Conservation (phyloP, 768 basidiomycete genomes). For the Leccinellum rugosiceps region DNA sequence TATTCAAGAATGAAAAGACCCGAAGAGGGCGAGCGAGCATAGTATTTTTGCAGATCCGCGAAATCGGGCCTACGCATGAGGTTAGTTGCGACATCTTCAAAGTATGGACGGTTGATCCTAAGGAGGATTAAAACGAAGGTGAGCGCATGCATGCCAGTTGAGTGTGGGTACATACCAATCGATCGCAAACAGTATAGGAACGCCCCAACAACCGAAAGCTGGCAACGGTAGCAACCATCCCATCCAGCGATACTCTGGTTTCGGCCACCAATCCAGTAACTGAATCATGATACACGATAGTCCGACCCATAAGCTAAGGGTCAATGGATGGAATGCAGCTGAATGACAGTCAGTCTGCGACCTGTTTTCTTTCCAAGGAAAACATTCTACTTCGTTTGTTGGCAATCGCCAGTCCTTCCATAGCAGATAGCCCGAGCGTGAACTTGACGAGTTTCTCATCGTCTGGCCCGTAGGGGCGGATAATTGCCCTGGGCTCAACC, state of each 20-base stretch:
- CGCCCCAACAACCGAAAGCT: constrained; percentile 58
- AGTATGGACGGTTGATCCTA: constrained; percentile 69
- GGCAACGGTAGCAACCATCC: constrained; percentile 62
- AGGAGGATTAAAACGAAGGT: not conserved
- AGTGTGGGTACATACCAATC: constrained; percentile 55
- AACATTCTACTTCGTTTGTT: constrained; percentile 51
- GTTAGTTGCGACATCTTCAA: constrained; percentile 53
- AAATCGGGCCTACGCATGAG: constrained; percentile 58
- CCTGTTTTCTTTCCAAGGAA: not conserved
- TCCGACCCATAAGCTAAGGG: constrained; percentile 57
- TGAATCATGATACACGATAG: constrained; percentile 58
- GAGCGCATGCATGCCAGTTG: not conserved
- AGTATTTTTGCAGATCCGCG: constrained; percentile 48
- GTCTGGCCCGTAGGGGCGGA: constrained; percentile 47
- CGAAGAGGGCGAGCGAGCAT: constrained; percentile 57
- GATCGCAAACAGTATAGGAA: constrained; percentile 61
- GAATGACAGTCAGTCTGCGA: not conserved
- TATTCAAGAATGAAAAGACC: constrained; percentile 71
- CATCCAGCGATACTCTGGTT: constrained; percentile 37
- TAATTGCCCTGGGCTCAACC: constrained; percentile 43
- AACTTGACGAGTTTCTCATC: constrained; percentile 67
- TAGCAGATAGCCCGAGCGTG: constrained; percentile 57
- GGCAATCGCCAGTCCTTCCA: constrained; percentile 66
- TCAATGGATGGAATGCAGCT: constrained; percentile 61
- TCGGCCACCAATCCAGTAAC: constrained; percentile 68